Conservation (phyloP, 2,329 filamentous ascomycete genomes). For the Trichophyton schoenleinii region DNA sequence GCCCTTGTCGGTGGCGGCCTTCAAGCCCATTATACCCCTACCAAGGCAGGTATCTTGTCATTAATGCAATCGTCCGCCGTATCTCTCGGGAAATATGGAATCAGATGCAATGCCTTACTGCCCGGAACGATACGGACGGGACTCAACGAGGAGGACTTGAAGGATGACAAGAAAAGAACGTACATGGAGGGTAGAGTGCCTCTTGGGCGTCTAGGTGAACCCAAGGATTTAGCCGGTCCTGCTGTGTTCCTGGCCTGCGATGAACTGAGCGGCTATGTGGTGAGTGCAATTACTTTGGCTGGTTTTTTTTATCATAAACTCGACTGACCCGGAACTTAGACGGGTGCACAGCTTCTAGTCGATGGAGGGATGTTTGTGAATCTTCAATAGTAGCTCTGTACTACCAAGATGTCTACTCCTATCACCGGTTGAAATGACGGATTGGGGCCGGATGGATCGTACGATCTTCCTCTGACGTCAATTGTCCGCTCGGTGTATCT, state of each 20-base stretch:
- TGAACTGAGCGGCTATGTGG: conserved; percentile 64
- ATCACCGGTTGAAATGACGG: too few relatives aligned
- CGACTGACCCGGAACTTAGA: conserved; percentile 28
- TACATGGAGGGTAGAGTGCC: conserved; percentile 79
- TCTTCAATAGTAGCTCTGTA: conserved; percentile 46
- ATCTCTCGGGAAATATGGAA: conserved; percentile 60
- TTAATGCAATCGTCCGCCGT: conserved; percentile 76
- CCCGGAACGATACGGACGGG: conserved; percentile 76
- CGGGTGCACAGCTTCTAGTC: conserved; percentile 69
- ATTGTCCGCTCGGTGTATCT: background rate
- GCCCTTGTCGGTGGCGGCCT: conserved; percentile 51
- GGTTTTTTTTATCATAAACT: background rate
- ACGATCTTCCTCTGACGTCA: too few relatives aligned
- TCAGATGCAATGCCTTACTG: conserved; percentile 71
- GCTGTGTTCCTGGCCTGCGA: conserved; percentile 75
- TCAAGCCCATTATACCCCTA: conserved; percentile 79
- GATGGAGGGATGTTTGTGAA: conserved; percentile 87
- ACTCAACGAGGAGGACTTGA: conserved; percentile 70
- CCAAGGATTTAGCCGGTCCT: conserved; percentile 66
- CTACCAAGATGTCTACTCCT: too few relatives aligned
- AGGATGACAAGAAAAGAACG: conserved; percentile 54
- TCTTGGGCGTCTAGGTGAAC: conserved; percentile 58
- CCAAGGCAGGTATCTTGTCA: conserved; percentile 68
- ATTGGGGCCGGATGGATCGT: too few relatives aligned
- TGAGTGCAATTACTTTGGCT: conserved; percentile 18